Evolutionary conservation across 2,329 filamentous ascomycete genomes (phyloP).

Genomic region (Torrubiella hemipterigena): DNA sequence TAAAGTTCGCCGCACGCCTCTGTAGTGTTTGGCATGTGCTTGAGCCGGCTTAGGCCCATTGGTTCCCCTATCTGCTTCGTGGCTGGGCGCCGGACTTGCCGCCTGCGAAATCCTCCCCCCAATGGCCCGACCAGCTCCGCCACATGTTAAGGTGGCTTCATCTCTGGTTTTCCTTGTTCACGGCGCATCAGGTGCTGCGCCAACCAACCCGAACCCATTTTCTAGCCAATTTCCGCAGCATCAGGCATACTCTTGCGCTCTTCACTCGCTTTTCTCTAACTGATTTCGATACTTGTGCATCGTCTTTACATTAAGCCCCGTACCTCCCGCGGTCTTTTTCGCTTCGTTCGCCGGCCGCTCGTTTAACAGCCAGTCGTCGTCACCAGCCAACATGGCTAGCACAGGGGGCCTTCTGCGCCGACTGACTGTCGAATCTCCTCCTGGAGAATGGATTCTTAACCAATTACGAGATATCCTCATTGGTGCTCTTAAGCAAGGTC

Average conservation of each 20-base stretch:
- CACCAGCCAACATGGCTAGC: slow-evolving; percentile 33
- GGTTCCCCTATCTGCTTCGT: no score
- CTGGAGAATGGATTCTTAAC: slow-evolving; percentile 77
- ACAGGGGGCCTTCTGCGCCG: slow-evolving; percentile 36
- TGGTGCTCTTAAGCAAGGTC: slow-evolving; percentile 77
- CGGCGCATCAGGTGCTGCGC: slow-evolving; percentile 1
- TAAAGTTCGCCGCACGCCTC: no score
- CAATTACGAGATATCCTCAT: slow-evolving; percentile 76
- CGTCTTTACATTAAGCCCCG: slow-evolving; percentile 2
- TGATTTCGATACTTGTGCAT: slow-evolving; percentile 6
- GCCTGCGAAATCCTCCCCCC: no score
- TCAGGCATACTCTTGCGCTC: no score
- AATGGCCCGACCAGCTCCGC: no score
- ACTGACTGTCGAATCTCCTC: slow-evolving; percentile 80
- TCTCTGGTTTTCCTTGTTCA: slow-evolving; percentile 5
- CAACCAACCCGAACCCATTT: no score
- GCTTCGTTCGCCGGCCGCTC: not conserved
- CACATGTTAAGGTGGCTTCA: slow-evolving; percentile 12
- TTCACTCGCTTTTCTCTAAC: slow-evolving; percentile 1
- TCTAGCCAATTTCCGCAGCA: not conserved
- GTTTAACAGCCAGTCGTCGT: not conserved
- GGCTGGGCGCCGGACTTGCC: no score
- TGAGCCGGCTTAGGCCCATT: no score
- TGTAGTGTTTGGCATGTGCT: no score
- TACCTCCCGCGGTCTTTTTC: not conserved